Evolutionary conservation across 2,329 filamentous ascomycete genomes (phyloP).

Genomic region (Emmonsiellopsis sp.): DNA sequence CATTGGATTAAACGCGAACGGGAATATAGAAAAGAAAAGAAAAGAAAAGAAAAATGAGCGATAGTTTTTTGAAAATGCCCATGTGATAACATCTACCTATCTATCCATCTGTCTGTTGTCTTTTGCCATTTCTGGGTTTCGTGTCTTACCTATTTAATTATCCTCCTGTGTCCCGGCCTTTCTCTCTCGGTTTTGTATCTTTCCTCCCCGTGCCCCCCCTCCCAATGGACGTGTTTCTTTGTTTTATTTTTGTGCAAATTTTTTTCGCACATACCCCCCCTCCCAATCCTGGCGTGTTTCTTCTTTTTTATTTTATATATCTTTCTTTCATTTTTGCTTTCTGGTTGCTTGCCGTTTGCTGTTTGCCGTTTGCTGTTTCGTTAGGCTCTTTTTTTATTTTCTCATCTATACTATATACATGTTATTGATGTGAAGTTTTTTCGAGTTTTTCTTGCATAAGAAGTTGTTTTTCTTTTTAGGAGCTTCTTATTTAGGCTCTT

Average conservation of each 20-base stretch:
- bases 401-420: background rate
- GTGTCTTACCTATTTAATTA: background rate
- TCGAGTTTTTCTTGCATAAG: background rate
- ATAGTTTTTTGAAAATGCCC: background rate
- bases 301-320: background rate
- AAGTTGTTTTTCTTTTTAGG: background rate
- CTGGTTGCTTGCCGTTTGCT: background rate
- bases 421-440: background rate
- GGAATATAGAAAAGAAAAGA: background rate
- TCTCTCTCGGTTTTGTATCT: background rate
- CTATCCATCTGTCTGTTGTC: background rate
- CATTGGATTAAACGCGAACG: slow-evolving; percentile 37
- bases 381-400: background rate
- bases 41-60: background rate
- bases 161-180: background rate
- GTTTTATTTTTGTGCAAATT: background rate
- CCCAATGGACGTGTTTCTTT: background rate
- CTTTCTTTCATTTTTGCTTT: background rate
- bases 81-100: background rate
- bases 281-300: background rate
- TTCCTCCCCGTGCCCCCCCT: background rate
- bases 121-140: background rate
- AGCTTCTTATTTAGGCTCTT: background rate
- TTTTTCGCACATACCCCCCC: slow-evolving; percentile 4
- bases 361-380: background rate